phyloP scores from a whole-genome alignment of 169 alveolate genomes.

The Cyclospora cayetanensis region DNA sequence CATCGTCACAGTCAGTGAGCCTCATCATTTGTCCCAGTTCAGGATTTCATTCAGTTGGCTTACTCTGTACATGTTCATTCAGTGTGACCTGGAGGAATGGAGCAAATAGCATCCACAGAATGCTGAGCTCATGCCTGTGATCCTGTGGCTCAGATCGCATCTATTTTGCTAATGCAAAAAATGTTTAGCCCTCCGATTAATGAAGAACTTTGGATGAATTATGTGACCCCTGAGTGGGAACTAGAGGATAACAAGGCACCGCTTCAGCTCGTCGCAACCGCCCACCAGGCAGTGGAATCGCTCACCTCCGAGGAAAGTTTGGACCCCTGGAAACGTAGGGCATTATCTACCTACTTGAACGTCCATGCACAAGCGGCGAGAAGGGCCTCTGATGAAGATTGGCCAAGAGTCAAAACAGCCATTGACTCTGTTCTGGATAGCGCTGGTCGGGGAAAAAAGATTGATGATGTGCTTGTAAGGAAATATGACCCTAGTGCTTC shows the following conservation, averaged over 20 bases:
- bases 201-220: background rate
- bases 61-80: background rate
- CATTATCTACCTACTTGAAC: background rate
- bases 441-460: background rate
- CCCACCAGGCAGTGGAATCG: background rate
- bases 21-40: background rate
- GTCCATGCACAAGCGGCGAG: background rate
- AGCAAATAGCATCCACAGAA: too few relatives aligned
- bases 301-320: background rate
- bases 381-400: background rate
- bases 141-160: background rate
- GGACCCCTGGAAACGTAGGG: background rate
- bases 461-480: conserved; percentile 8
- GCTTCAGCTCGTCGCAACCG: background rate
- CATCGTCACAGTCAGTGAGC: background rate
- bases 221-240: background rate
- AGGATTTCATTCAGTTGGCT: background rate
- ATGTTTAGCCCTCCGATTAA: background rate
- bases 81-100: too few relatives aligned
- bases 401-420: background rate
- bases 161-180: background rate
- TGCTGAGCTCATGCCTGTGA: too few relatives aligned
- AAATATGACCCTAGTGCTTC: too few relatives aligned
- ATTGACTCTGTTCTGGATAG: background rate
- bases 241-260: background rate